phyloP scores from a whole-genome alignment of 108 stramenopile genomes.

The Nitzschia putrida region DNA sequence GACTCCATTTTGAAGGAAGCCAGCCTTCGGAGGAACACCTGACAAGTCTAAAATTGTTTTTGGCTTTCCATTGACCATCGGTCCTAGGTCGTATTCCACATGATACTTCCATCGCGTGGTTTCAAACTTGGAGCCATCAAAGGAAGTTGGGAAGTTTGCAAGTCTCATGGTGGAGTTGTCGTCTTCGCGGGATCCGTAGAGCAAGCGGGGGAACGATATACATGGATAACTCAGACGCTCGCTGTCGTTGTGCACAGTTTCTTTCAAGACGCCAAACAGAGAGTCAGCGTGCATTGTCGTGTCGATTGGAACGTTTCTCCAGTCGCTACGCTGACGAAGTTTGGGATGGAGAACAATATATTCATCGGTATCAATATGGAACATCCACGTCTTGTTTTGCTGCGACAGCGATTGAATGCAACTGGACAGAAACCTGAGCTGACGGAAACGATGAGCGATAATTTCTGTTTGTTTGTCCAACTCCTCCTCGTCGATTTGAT shows the following conservation, averaged over 20 bases:
- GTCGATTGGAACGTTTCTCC: slow-evolving; percentile 15
- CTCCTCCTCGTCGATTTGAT: background rate
- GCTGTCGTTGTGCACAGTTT: background rate
- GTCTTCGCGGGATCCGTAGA: slow-evolving; percentile 21
- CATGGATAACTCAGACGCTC: slow-evolving; percentile 15
- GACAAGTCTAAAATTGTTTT: slow-evolving; percentile 38
- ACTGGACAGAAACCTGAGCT: slow-evolving; percentile 30
- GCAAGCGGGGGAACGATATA: slow-evolving; percentile 12
- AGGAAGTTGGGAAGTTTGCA: background rate
- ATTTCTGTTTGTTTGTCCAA: slow-evolving; percentile 9
- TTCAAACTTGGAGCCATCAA: slow-evolving; percentile 28
- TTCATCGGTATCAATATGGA: slow-evolving; percentile 67
- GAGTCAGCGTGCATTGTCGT: background rate
- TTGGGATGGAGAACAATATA: slow-evolving; percentile 39
- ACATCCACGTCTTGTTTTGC: slow-evolving; percentile 45
- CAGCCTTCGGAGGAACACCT: slow-evolving; percentile 15
- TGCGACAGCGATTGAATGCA: slow-evolving; percentile 16
- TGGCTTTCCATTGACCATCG: slow-evolving; percentile 26
- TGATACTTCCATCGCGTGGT: slow-evolving; percentile 26
- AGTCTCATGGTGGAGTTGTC: background rate
- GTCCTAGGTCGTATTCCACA: slow-evolving; percentile 9
- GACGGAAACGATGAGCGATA: slow-evolving; percentile 41
- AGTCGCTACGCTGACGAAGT: background rate
- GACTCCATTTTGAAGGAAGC: background rate
- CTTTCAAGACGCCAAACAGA: background rate